Conservation (phyloP, 441 rosid genomes). For the Erodium trifolium region DNA sequence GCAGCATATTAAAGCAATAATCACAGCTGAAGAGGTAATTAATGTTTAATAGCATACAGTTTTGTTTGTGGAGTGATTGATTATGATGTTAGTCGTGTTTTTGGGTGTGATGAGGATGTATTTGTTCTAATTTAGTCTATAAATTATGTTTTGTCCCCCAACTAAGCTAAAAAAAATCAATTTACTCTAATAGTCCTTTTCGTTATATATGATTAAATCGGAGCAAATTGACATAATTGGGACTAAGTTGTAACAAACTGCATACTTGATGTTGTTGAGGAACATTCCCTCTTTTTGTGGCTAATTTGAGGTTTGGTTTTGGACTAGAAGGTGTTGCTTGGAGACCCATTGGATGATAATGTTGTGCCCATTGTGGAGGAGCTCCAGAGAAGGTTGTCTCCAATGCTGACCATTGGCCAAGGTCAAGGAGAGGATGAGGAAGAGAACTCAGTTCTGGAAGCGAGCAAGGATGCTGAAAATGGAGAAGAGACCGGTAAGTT, state of each 20-base stretch:
- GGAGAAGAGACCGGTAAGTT: conserved; percentile 80
- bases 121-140: no score
- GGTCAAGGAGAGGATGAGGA: conserved; percentile 40
- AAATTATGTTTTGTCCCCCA: no score
- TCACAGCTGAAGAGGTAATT: conserved; percentile 80
- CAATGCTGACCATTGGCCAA: conserved; percentile 22
- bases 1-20: conserved; percentile 95
- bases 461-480: conserved; percentile 47
- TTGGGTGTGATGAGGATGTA: background rate
- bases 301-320: conserved; percentile 1
- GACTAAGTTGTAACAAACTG: no score
- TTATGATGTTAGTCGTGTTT: background rate
- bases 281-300: background rate
- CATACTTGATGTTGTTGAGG: background rate
- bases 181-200: no score
- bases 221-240: no score
- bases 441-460: conserved; percentile 34
- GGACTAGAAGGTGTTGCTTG: conserved; percentile 53
- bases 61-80: background rate
- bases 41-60: background rate
- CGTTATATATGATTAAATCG: no score
- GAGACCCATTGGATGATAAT: conserved; percentile 72
- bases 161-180: no score
- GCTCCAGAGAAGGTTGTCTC: conserved; percentile 73
- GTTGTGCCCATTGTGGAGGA: conserved; percentile 85